These are phyloP conservation scores for Biscogniauxia sp. DNA, from an alignment of 2,329 filamentous ascomycete species.

Conservation along the genomic window DNA sequence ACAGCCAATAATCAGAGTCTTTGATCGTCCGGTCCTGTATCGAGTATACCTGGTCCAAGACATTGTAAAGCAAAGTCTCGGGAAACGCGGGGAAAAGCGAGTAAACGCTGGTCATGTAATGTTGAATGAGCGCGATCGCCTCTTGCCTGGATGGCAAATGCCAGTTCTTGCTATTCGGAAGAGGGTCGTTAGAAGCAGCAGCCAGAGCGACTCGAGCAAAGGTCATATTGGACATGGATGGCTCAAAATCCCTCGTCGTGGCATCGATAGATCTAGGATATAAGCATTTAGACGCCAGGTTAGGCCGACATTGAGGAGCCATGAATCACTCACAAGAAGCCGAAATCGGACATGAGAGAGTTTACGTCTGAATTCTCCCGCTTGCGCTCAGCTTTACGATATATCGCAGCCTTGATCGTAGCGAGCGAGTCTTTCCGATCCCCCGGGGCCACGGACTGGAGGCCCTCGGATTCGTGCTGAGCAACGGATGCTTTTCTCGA, in stretches of 20 bases:
- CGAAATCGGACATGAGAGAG: conserved; percentile 89
- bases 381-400: conserved; percentile 61
- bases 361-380: conserved; percentile 85
- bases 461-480: conserved; percentile 58
- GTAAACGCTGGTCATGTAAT: conserved; percentile 83
- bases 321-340: conserved; percentile 65
- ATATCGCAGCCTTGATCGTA: conserved; percentile 59
- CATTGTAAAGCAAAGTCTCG: conserved; percentile 73
- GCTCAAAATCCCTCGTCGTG: conserved; percentile 89
- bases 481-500: conserved; percentile 69
- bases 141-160: conserved; percentile 69
- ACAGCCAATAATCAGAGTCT: conserved; percentile 76
- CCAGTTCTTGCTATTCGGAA: conserved; percentile 61
- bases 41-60: conserved; percentile 79
- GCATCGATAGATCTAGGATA: conserved; percentile 78
- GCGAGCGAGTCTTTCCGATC: conserved; percentile 65
- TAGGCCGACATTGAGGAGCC: background rate
- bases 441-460: conserved; percentile 38
- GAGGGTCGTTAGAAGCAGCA: conserved; percentile 71
- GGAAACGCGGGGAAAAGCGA: conserved; percentile 79
- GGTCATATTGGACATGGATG: conserved; percentile 83
- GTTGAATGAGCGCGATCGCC: conserved; percentile 69
- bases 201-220: conserved; percentile 86
- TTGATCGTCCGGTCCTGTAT: conserved; percentile 60
- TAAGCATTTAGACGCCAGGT: conserved; percentile 11